Percentiles rank a stretch among this genome's conserved stretches.
phyloP scores from a whole-genome alignment of 805 yeast genomes.

The Nematodospora valgi region DNA sequence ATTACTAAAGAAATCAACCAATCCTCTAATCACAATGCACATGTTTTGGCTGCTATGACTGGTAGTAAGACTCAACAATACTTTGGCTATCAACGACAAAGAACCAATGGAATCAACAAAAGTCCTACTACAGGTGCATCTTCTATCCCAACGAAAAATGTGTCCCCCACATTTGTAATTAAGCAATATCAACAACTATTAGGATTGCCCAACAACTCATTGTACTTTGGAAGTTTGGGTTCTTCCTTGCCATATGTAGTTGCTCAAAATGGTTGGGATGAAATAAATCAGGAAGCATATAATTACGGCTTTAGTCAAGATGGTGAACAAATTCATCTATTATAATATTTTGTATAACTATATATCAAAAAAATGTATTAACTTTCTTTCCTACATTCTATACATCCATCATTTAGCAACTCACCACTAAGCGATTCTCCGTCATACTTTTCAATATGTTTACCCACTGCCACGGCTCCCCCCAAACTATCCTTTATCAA shows the following conservation, averaged over 20 bases:
- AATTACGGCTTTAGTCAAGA: conserved; percentile 12
- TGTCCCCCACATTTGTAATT: conserved; percentile 51
- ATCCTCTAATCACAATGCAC: conserved; percentile 8
- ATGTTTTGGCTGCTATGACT: conserved; percentile 7
- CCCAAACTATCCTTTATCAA: conserved; percentile 46
- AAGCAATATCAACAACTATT: conserved; percentile 53
- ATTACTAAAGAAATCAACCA: conserved; percentile 41
- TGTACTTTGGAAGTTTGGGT: conserved; percentile 42
- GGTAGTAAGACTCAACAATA: conserved; percentile 2
- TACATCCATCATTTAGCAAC: conserved; percentile 9
- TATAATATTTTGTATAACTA: neutral
- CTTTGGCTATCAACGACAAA: conserved; percentile 4
- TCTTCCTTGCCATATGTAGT: conserved; percentile 55
- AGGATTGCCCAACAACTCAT: conserved; percentile 48
- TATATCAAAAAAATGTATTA: neutral
- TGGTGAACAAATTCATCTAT: conserved; percentile 5
- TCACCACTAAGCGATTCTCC: neutral
- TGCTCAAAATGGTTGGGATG: conserved; percentile 44
- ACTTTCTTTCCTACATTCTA: conserved; percentile 13
- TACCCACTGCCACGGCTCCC: conserved; percentile 23
- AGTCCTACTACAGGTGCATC: neutral
- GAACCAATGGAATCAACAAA: neutral
- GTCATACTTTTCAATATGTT: conserved; percentile 5
- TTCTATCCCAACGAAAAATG: conserved; percentile 30
- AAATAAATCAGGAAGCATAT: conserved; percentile 18